Evolutionary conservation across 805 yeast genomes (phyloP).

Genomic region (Candida chilensis): DNA sequence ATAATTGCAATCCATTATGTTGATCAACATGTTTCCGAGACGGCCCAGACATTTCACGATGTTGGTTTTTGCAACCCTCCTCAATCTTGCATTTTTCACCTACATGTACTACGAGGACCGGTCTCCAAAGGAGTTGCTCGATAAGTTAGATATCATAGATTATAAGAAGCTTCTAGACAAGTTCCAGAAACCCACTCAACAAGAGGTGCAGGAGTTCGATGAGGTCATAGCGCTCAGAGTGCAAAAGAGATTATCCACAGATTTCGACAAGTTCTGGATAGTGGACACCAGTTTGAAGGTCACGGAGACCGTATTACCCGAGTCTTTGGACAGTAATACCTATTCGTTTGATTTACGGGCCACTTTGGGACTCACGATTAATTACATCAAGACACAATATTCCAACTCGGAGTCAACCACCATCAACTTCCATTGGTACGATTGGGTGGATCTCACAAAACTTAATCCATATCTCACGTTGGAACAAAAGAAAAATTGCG

Average conservation of each 20-base stretch:
- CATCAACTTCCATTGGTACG: constrained; percentile 23
- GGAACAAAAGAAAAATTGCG: constrained; percentile 1
- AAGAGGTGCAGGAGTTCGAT: neutral
- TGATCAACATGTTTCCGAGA: too few relatives aligned
- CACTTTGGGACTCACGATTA: constrained; percentile 16
- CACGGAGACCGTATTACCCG: neutral
- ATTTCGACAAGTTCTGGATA: neutral
- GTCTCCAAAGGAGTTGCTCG: too few relatives aligned
- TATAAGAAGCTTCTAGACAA: neutral
- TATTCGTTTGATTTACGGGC: neutral
- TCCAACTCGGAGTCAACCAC: constrained; percentile 7
- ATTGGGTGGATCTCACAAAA: constrained; percentile 25
- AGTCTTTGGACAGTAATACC: neutral
- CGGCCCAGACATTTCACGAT: too few relatives aligned
- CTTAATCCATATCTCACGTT: constrained; percentile 11
- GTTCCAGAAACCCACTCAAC: neutral
- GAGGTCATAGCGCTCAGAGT: neutral
- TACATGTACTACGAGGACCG: too few relatives aligned
- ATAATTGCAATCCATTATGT: too few relatives aligned
- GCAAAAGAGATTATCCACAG: neutral
- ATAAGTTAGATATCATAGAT: neutral
- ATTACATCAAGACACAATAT: constrained; percentile 14
- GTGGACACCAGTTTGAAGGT: neutral
- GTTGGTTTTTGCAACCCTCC: too few relatives aligned
- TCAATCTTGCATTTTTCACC: too few relatives aligned